These are phyloP conservation scores for Xylaria polymorpha DNA, from an alignment of 2,329 filamentous ascomycete genomes.

Conservation along the genomic window DNA sequence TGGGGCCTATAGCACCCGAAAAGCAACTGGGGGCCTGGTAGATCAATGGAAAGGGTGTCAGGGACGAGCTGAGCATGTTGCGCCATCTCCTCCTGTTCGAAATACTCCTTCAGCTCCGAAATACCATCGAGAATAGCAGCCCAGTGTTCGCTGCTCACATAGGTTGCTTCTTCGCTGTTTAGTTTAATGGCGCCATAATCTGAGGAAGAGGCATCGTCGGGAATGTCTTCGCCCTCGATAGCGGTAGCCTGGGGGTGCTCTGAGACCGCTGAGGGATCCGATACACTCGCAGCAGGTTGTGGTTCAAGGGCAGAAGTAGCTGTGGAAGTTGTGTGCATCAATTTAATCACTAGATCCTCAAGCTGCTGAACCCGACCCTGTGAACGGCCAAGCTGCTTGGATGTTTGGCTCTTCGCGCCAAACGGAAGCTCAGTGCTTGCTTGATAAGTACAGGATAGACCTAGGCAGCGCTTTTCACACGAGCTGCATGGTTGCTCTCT, in stretches of 20 bases:
- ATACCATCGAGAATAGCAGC: conserved; percentile 56
- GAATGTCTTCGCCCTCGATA: neutral
- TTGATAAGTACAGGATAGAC: conserved; percentile 41
- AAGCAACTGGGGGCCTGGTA: conserved; percentile 47
- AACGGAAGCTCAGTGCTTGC: conserved; percentile 18
- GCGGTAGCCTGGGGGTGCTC: neutral
- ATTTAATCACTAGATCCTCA: conserved; percentile 47
- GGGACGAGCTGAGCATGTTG: neutral
- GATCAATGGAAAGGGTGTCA: neutral
- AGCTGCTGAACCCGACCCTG: conserved; percentile 48
- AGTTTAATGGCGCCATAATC: conserved; percentile 51
- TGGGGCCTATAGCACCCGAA: too few relatives aligned
- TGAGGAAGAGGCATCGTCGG: conserved; percentile 12
- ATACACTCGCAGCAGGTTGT: neutral
- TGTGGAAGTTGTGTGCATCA: conserved; percentile 43
- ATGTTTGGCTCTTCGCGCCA: conserved; percentile 21
- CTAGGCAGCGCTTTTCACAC: conserved; percentile 34
- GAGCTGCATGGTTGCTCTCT: conserved; percentile 41
- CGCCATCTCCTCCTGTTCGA: conserved; percentile 47
- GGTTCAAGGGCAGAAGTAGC: neutral
- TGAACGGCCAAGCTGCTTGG: conserved; percentile 18
- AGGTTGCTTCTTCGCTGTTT: conserved; percentile 44
- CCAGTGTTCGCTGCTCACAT: conserved; percentile 55
- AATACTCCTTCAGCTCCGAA: conserved; percentile 53
- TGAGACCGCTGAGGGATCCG: neutral